phyloP scores from a whole-genome alignment of 2,329 filamentous ascomycete species.

The Colletotrichum simmondsii region DNA sequence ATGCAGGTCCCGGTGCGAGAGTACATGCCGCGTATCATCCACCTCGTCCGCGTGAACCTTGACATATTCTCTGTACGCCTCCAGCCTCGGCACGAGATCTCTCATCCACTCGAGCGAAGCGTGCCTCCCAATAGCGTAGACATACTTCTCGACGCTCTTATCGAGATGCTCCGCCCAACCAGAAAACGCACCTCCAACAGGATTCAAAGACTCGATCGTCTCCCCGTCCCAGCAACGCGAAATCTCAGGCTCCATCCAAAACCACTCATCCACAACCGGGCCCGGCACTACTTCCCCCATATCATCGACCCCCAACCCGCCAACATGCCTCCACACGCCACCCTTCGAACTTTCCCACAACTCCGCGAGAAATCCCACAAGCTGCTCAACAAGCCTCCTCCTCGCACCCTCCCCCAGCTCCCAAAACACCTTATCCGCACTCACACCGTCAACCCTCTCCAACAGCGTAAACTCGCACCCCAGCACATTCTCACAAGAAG shows the following conservation, averaged over 20 bases:
- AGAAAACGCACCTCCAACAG: slow-evolving; percentile 37
- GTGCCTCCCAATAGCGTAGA: slow-evolving; percentile 32
- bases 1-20: background rate
- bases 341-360: background rate
- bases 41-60: background rate
- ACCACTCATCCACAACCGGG: slow-evolving; percentile 47
- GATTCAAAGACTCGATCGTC: slow-evolving; percentile 41
- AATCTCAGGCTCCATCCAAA: slow-evolving; percentile 47
- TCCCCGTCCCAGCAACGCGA: slow-evolving; percentile 38
- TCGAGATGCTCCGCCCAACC: slow-evolving; percentile 47
- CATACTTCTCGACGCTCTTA: slow-evolving; percentile 44
- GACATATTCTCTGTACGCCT: slow-evolving; percentile 41
- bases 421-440: slow-evolving; percentile 38
- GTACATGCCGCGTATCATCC: background rate
- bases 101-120: slow-evolving; percentile 41
- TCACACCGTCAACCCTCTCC: slow-evolving; percentile 37
- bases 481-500: slow-evolving; percentile 45
- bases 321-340: background rate
- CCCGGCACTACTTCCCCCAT: slow-evolving; percentile 35
- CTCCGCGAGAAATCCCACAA: slow-evolving; percentile 45
- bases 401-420: slow-evolving; percentile 45
- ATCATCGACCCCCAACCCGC: slow-evolving; percentile 36
- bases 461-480: slow-evolving; percentile 55
- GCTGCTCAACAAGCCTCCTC: slow-evolving; percentile 40
- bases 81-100: slow-evolving; percentile 43